Base-by-base conservation (phyloP, 345 rosid genomes). In the Lumnitzera racemosa region DNA sequence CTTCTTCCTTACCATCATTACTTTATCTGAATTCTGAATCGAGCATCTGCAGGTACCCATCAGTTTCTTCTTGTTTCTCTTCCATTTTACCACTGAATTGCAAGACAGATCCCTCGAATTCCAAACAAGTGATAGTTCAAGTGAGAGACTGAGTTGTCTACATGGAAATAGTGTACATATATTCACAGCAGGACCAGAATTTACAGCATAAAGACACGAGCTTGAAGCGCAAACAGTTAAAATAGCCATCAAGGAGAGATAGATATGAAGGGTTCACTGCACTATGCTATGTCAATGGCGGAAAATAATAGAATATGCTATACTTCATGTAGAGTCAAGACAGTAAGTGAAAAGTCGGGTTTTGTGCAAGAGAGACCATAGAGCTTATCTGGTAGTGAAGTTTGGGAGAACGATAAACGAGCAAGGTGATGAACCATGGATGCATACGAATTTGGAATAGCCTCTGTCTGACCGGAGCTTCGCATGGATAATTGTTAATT, bases 181-280 rank as follows among this genome's bases (percentile, higher is more conserved):
- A 65, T 55, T 4, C n/a, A 61, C 59, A 64, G 53, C 63, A 41
- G 46, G 63, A 56, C 66, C 57, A 56, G 72, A 76, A 72, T 47
- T 70, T 46, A 75, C 46, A 57, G 58, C 46, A 46, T 69, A 62
- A 61, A 79, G 71, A 52, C 81, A 80, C 8, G 68, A 13, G 66
- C 65, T 82, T 17, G 84, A 68, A 12, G 77, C 75, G 66, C 77
- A 78, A 49, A 78, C 71, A 50, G 80, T 41, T 15, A 82, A 70
- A 27, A 69, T 67, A 74, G 81, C 84, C 81, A 76, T 81, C 51
- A 2, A 66, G 31, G 43, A 41, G 24, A 51, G 58, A 52, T 24
- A 36, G 43, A 27, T 9, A 7, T 7, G 7, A 36, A 36, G 4
- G 5, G 31, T 27, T 27, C 7, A 36, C 5, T 5, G 7, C 10